Base-by-base conservation (phyloP, 352 stramenopile genomes). In the Thraustochytrium sp. region DNA sequence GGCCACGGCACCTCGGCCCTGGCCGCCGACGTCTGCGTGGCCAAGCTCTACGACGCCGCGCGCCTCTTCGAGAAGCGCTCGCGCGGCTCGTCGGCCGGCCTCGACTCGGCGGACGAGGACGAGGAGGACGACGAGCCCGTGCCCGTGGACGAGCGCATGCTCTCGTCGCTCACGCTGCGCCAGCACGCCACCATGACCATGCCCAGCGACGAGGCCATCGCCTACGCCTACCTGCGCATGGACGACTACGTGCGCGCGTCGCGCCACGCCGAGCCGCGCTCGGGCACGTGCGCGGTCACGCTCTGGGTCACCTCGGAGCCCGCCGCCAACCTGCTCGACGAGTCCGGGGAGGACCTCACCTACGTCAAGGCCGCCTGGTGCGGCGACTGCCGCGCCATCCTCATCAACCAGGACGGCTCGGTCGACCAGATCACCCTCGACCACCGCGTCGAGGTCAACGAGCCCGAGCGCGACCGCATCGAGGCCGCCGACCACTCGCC, bases 161-260 rank as follows among this genome's bases (percentile, higher is more conserved):
- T 51, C 62, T 11, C 62, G 11, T 40, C 26, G 5, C 31, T n/a
- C 11, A 31, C 29, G 23, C 21, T 37, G 38, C 62, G 62, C 44
- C 62, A 53, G 9, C 68, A 80, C 68, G 51, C 37, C 18, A 0
- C 46, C 48, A 46, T 80, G 31, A 51, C 31, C 5, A 61, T 84
- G 55, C 75, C 75, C 61, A 56, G 36, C 59, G 75, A 84, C 46
- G 61, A 84, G 55, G 75, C 61, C 37, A 78, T 84, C 59, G 49
- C 59, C 26, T 44, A 40, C 36, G 75, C 21, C 8, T 84, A 62
- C 75, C 34, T 61, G 8, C 34, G 37, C 44, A 78, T 84, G 59
- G 55, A 84, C 75, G 55, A 83, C 23, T 36, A 40, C 55, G 61
- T 84, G 23, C 29, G 40, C n/a, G 75, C 56, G 4, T 48, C 29